Conservation (phyloP, 495 filamentous ascomycete species). For the Neurospora sp. region DNA sequence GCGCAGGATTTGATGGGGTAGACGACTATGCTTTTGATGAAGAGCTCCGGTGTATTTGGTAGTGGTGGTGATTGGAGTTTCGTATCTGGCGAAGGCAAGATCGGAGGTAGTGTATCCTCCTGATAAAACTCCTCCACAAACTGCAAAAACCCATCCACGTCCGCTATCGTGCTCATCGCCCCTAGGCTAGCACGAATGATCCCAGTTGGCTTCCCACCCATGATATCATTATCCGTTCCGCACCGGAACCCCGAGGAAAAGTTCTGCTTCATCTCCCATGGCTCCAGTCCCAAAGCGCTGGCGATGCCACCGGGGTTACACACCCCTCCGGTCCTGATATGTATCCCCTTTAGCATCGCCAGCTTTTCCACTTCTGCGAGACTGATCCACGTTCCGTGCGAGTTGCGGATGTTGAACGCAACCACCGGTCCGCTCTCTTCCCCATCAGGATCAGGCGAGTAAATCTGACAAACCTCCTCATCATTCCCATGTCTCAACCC, state of each 20-base stretch:
- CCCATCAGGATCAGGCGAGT: constrained; percentile 35
- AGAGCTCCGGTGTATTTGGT: constrained; percentile 12
- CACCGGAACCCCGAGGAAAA: constrained; percentile 74
- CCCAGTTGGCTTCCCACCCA: constrained; percentile 76
- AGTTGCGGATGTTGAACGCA: constrained; percentile 70
- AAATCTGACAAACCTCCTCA: constrained; percentile 52
- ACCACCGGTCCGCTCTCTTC: constrained; percentile 56
- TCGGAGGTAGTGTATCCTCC: constrained; percentile 23
- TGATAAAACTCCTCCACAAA: constrained; percentile 76
- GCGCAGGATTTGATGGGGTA: constrained; percentile 89
- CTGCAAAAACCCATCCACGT: constrained; percentile 56
- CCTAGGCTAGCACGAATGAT: constrained; percentile 78
- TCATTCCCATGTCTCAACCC: constrained; percentile 59
- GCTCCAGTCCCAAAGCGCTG: constrained; percentile 51
- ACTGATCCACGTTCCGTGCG: constrained; percentile 60
- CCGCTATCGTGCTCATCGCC: constrained; percentile 73
- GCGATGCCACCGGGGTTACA: constrained; percentile 90
- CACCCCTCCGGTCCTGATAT: constrained; percentile 74
- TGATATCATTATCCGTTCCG: constrained; percentile 68
- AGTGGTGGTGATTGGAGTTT: not conserved
- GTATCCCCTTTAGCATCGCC: constrained; percentile 64
- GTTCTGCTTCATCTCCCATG: constrained; percentile 70
- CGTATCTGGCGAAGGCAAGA: not conserved
- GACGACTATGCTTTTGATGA: constrained; percentile 53
- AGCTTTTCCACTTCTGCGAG: constrained; percentile 79